Base-by-base conservation (phyloP, 192 early-diverging fungal species). In the Helicostylum pulchrum region DNA sequence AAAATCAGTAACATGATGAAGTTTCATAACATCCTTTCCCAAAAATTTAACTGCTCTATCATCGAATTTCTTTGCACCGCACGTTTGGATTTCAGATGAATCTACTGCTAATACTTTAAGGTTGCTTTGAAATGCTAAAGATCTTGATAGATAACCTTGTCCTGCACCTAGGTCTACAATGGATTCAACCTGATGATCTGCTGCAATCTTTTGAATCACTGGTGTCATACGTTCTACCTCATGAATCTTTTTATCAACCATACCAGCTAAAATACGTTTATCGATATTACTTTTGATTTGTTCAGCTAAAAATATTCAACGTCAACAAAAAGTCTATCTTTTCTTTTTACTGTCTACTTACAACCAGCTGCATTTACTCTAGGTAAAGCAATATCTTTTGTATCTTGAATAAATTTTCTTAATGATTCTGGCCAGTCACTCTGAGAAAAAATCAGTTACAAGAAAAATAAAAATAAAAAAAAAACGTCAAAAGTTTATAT, bases 111-210 rank as follows among this genome's bases (percentile, higher is more conserved):
- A 59, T 4, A 91, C 89, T 53, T 79, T 76, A 30, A 86, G 65
- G 8, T 78, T 66, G 71, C 89, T 85, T 47, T 83, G 79, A 54
- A 81, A 86, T 4, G 90, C 90, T 21, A 92, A 61, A 7, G 78
- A 73, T 14, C 84, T 76, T 31, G 85, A 85, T 7, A 91, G 67
- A 60, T 92, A 92, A 1, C 89, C 90, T 62, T 92, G 90, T 2
- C 90, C 90, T 43, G 88, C 88, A 15, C 90, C 90, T 10, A 92
- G 62, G 69, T 92, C 90, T 36, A 92, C 72, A 6, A 90, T 78
- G 3, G 78, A 73, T 14, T 66, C 67, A 31, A 86, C 74, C 2
- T 60, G n/a, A 19, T 74, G 61, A 5, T 72, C 64, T 30, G 65
- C 59, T 9, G 87, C 82, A 12, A 88, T 51, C 15, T 76, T 66